Evolutionary conservation across 2,329 filamentous ascomycete species (phyloP).

Genomic region (Penicillium sp.): DNA sequence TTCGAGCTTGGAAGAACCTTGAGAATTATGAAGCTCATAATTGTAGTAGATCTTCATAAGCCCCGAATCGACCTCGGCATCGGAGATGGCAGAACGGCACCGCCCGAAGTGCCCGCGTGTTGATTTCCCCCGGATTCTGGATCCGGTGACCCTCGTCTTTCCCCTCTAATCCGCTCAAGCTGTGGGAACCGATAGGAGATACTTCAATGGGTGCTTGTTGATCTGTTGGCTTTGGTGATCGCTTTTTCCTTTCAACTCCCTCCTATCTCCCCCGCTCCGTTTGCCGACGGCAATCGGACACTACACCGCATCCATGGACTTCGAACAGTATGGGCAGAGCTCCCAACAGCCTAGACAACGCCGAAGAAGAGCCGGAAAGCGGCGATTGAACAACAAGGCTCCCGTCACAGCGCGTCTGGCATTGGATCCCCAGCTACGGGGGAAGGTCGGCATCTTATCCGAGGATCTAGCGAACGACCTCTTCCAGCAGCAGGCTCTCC

Average conservation of each 20-base stretch:
- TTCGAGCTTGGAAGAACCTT: too few species aligned
- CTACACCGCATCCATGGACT: conserved; percentile 41
- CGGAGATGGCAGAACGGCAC: conserved; percentile 33
- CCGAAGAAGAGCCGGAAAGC: conserved; percentile 47
- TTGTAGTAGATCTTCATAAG: neutral
- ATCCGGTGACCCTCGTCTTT: conserved; percentile 17
- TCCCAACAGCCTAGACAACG: conserved; percentile 54
- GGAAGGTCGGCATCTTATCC: conserved; percentile 82
- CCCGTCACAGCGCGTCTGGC: conserved; percentile 77
- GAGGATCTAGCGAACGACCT: conserved; percentile 82
- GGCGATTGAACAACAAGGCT: conserved; percentile 61
- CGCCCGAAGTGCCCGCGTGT: conserved; percentile 30
- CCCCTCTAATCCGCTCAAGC: conserved; percentile 5
- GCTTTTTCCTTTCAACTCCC: conserved; percentile 10
- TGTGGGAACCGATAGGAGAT: conserved; percentile 2
- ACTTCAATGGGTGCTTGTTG: conserved; percentile 5
- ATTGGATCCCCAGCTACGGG: conserved; percentile 81
- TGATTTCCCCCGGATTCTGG: conserved; percentile 35
- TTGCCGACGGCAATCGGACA: conserved; percentile 25
- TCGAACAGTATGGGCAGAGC: conserved; percentile 40
- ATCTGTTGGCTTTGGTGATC: conserved; percentile 16
- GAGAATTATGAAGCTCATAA: neutral
- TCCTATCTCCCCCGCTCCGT: conserved; percentile 5
- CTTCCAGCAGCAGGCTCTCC: conserved; percentile 61
- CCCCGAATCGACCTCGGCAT: conserved; percentile 37